Percentiles rank a stretch among this genome's conserved stretches.
Evolutionary conservation across 2,329 filamentous ascomycete species (phyloP).

Genomic region (Penicillium aurantiogriseum): DNA sequence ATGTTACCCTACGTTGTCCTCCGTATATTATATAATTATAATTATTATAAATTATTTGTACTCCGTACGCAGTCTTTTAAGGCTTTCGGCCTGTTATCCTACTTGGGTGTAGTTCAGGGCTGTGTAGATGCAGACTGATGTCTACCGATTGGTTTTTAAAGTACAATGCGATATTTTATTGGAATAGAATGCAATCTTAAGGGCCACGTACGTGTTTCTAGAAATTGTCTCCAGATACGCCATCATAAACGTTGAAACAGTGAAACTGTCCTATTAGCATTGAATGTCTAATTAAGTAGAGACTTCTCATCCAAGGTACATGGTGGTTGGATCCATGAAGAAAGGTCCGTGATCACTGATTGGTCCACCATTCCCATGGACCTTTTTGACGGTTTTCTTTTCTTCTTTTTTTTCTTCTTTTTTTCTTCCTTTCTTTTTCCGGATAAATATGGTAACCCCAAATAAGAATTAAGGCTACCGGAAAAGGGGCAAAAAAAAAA

Average conservation of each 20-base stretch:
- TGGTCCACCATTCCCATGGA: not conserved
- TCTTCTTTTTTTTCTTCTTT: not conserved
- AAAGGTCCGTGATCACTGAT: not conserved
- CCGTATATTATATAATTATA: not conserved
- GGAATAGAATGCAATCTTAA: not conserved
- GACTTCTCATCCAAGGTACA: constrained; percentile 17
- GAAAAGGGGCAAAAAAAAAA: constrained; percentile 3
- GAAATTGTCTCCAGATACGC: not conserved
- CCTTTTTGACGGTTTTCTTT: not conserved
- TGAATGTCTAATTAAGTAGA: not conserved
- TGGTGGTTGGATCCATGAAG: not conserved
- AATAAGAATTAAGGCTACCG: constrained; percentile 19
- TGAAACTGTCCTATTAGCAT: constrained; percentile 14
- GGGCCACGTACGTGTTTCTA: not conserved
- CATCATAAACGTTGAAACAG: constrained; percentile 5
- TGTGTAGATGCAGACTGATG: constrained; percentile 9
- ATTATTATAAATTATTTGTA: not conserved
- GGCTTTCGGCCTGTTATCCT: constrained; percentile 16
- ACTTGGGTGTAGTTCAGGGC: constrained; percentile 18
- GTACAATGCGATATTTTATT: not conserved
- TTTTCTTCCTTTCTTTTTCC: not conserved
- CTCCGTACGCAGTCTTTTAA: not conserved
- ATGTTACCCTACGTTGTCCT: not conserved
- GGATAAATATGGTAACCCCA: constrained; percentile 2
- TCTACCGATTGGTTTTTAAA: constrained; percentile 3